Evolutionary conservation across 345 rosid species (phyloP).

Genomic region (Limnanthes douglasii): DNA sequence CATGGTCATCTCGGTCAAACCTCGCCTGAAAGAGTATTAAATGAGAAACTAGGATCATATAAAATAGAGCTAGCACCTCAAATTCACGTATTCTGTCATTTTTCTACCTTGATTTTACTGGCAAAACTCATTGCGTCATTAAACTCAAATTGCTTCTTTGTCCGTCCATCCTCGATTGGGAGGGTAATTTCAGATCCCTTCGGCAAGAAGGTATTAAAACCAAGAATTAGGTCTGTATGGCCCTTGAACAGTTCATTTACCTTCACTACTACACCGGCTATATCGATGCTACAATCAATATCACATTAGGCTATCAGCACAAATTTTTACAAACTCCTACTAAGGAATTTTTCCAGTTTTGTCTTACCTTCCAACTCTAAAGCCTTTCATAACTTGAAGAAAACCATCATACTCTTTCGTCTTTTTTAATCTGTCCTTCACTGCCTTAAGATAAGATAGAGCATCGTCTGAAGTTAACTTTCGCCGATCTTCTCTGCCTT

Average conservation of each 20-base stretch:
- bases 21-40: slow-evolving; percentile 42
- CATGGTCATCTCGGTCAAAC: slow-evolving; percentile 73
- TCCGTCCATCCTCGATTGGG: slow-evolving; percentile 43
- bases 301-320: no score
- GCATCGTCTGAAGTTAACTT: slow-evolving; percentile 80
- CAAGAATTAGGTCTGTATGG: slow-evolving; percentile 62
- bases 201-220: slow-evolving; percentile 93
- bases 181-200: slow-evolving; percentile 72
- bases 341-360: no score
- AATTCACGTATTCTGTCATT: slow-evolving; percentile 4
- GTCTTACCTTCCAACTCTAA: slow-evolving; percentile 86
- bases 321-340: no score
- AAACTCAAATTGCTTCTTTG: slow-evolving; percentile 64
- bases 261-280: slow-evolving; percentile 69
- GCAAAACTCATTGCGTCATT: slow-evolving; percentile 83
- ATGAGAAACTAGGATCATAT: slow-evolving; percentile 3
- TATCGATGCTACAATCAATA: slow-evolving; percentile 47
- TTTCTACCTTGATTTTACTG: slow-evolving; percentile 67
- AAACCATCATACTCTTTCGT: slow-evolving; percentile 64
- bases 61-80: slow-evolving; percentile 4
- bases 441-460: slow-evolving; percentile 73
- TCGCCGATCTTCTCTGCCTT: slow-evolving; percentile 20
- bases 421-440: slow-evolving; percentile 65
- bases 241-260: slow-evolving; percentile 89
- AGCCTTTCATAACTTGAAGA: slow-evolving; percentile 90